A percentile compares a stretch with the other conserved stretches of the same genome.
These are phyloP conservation scores for Biscogniauxia marginata DNA, from an alignment of 2,329 filamentous ascomycete genomes.

Conservation along the genomic window DNA sequence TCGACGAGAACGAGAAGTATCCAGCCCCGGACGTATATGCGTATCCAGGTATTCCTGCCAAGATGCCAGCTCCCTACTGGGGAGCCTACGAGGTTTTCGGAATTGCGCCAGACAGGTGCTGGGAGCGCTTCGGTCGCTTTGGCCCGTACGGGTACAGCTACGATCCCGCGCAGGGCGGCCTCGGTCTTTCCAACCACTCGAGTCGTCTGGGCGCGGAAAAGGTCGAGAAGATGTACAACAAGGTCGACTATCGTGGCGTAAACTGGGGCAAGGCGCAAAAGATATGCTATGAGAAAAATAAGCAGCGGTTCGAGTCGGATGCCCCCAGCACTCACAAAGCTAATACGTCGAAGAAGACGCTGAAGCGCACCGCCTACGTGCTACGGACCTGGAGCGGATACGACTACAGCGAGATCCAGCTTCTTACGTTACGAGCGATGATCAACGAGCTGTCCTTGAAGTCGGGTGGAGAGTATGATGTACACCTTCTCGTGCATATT, in stretches of 20 bases:
- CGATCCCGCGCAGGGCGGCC: slow-evolving; percentile 59
- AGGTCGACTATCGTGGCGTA: slow-evolving; percentile 36
- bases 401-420: slow-evolving; percentile 61
- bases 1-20: slow-evolving; percentile 46
- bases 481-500: slow-evolving; percentile 50
- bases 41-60: slow-evolving; percentile 59
- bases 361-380: slow-evolving; percentile 56
- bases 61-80: slow-evolving; percentile 63
- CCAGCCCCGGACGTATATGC: slow-evolving; percentile 39
- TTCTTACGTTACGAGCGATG: slow-evolving; percentile 64
- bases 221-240: slow-evolving; percentile 36
- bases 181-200: slow-evolving; percentile 57
- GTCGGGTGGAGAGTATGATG: slow-evolving; percentile 64
- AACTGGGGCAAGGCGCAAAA: slow-evolving; percentile 36
- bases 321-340: slow-evolving; percentile 2
- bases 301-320: slow-evolving; percentile 43
- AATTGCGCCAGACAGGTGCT: slow-evolving; percentile 64
- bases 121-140: slow-evolving; percentile 66
- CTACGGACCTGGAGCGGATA: slow-evolving; percentile 67
- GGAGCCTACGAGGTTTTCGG: slow-evolving; percentile 63
- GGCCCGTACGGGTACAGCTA: slow-evolving; percentile 71
- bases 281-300: slow-evolving; percentile 46
- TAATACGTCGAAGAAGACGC: slow-evolving; percentile 16
- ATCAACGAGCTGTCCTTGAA: slow-evolving; percentile 63
- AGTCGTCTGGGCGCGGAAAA: slow-evolving; percentile 60